Percentiles rank a stretch among this genome's conserved stretches.
Evolutionary conservation across 768 basidiomycete genomes (phyloP).

Genomic region (Daedalea quercina): DNA sequence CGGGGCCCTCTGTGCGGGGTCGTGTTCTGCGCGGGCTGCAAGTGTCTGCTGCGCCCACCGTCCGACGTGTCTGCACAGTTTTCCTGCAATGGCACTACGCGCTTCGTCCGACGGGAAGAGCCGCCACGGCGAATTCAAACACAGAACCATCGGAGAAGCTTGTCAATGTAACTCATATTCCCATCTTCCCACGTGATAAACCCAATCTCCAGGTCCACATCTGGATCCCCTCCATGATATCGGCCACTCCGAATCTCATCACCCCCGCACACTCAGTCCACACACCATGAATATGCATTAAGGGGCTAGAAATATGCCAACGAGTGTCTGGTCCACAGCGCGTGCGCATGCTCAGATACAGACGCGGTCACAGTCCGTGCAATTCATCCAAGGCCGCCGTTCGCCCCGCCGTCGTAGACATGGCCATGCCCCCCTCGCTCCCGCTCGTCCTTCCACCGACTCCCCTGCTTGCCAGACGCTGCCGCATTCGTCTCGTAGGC

Average conservation of each 20-base stretch:
- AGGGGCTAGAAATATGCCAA: neutral
- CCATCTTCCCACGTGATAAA: constrained; percentile 9
- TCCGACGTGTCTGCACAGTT: neutral
- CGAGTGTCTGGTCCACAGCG: neutral
- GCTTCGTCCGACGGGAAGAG: neutral
- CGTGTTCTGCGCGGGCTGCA: neutral
- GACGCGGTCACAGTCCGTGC: neutral
- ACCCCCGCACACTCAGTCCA: no score
- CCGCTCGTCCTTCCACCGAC: constrained; percentile 17
- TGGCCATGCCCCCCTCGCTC: neutral
- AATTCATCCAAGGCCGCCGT: constrained; percentile 1
- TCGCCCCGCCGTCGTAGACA: neutral
- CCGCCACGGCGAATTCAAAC: constrained; percentile 1
- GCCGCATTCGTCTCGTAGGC: constrained; percentile 24
- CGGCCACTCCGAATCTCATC: neutral
- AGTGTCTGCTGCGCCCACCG: neutral
- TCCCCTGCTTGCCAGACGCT: constrained; percentile 16
- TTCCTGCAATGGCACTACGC: neutral
- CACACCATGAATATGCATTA: neutral
- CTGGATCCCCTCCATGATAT: neutral
- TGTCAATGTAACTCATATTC: neutral
- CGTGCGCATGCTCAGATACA: neutral
- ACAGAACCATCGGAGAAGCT: constrained; percentile 14
- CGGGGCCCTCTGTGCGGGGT: no score
- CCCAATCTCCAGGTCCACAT: neutral